Evolutionary conservation across 306 rosid genomes (phyloP), one percentile per base, ranked within the genome.

Genomic region (Lotus japonicus): DNA sequence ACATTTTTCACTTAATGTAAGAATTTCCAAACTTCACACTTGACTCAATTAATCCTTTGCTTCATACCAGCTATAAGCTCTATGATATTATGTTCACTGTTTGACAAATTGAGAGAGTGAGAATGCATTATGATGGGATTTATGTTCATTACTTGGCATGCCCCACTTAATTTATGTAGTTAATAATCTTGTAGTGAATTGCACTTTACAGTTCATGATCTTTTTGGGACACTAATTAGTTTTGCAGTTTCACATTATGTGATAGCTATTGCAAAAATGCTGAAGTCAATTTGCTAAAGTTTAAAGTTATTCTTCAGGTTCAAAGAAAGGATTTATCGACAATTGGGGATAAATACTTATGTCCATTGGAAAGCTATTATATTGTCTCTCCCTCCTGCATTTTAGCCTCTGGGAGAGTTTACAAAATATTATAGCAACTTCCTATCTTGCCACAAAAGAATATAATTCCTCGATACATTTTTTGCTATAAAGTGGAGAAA

Each of bases 231-330:
- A 17, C 60, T 74, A 66, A 54, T 52, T 28, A 48, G 43, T 57
- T 64, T 5, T 64, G 41, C 65, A 45, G 43, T 54, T 70, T 57
- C 35, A 21, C 49, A 35, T 17, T 35, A 39, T 55, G 49, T 28
- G 7, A 21, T 63, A 46, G 58, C 58, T 73, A n/a, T 43, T 43
- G 39, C 64, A 26, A 63, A 63, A 51, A 62, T 63, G 16, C 23
- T 14, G 0, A 14, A 13, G 23, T 61, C 64, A 11, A 13, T 50
- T 61, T 61, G 44, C 18, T 59, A 3, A 42, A 43, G 11, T 63
- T 64, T 42, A 16, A 73, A 61, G 35, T 61, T 23, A 44, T 39
- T 23, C 11, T 39, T 50, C 1, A n/a, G 16, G 42, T 14, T 23
- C 36, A 62, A 52, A 11, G 16, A 33, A 59, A 28, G 43, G 16